These are phyloP conservation scores for Leccinum olivaceoglutinosum DNA, from an alignment of 1,284 basidiomycete genomes.

Conservation along the genomic window DNA sequence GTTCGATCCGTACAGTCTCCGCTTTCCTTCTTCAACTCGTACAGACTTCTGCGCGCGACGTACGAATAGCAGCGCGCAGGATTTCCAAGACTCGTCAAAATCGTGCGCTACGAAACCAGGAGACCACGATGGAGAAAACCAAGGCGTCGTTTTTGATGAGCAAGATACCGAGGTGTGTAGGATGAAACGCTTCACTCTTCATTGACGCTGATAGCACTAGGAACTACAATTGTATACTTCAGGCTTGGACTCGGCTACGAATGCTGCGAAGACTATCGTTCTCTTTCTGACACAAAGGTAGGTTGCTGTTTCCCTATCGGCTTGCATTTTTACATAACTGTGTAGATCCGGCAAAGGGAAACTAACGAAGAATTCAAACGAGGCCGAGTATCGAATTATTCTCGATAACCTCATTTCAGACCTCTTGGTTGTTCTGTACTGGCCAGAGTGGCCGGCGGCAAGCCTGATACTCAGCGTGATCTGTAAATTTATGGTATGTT, in stretches of 20 bases:
- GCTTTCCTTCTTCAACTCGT: constrained; percentile 93
- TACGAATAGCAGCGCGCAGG: constrained; percentile 55
- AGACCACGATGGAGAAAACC: constrained; percentile 42
- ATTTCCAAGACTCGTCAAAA: constrained; percentile 61
- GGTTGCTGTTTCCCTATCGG: constrained; percentile 4
- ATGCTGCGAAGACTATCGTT: constrained; percentile 80
- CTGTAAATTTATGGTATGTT: constrained; percentile 76
- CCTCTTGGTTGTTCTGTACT: constrained; percentile 82
- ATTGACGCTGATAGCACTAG: constrained; percentile 29
- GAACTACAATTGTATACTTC: constrained; percentile 63
- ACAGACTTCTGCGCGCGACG: constrained; percentile 85
- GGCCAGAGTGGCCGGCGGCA: constrained; percentile 97
- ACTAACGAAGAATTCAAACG: constrained; percentile 80
- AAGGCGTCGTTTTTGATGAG: constrained; percentile 58
- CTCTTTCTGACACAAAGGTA: constrained; percentile 79
- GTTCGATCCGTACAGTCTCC: constrained; percentile 87
- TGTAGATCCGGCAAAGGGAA: constrained; percentile 75
- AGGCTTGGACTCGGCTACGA: constrained; percentile 75
- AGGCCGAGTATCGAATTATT: constrained; percentile 86
- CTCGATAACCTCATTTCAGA: constrained; percentile 90
- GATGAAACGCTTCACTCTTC: not conserved
- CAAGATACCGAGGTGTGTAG: constrained; percentile 53
- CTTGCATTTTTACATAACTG: not conserved
- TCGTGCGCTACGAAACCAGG: constrained; percentile 54
- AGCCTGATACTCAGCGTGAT: constrained; percentile 73